Evolutionary conservation across 306 rosid species (phyloP), one percentile per base, ranked within the genome.

Genomic region (Mimosa pudica): DNA sequence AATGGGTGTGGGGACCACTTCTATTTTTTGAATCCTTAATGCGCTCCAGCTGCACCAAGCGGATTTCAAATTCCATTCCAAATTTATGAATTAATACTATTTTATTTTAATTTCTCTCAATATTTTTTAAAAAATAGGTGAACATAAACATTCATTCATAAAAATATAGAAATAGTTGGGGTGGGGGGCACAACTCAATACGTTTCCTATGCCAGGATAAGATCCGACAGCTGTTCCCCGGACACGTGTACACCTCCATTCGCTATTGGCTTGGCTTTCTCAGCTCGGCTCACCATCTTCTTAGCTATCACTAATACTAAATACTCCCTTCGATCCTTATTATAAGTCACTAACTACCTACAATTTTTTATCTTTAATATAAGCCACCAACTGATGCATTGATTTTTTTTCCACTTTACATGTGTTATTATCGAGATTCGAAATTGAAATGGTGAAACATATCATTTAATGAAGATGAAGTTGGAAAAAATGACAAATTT

Each of bases 11-110:
- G 89, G 87, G 32, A 62, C 84, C 81, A 44, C 65, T 16, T 24
- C 30, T 24, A 24, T 81, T 81, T 62, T 62, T 71, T 85, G 86
- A 83, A 61, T 75, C 75, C 83, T 85, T 10, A 84, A 80, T 88
- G 91, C 87, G 84, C 81, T 82, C 91, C 89, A 85, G 86, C 91
- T 88, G 75, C 88, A 57, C 14, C 46, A 4, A 41, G 79, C 82
- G 82, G 89, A 88, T 84, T 81, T 83, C 33, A 83, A 83, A 88
- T 78, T 81, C 49, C 71, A 80, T 32, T 88, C 85, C 85, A 88
- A 70, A 70, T 4, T 70, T 46, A 18, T 70, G 74, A 70, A 46
- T 18, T 70, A n/a, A n/a, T n/a, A 45, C 46, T 70, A 45, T 70
- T 45, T 18, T 70, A 45, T 70, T 70, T 70, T 70, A 70, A 70